Evolutionary conservation across 2,329 filamentous ascomycete genomes (phyloP).

Genomic region (Coniochaeta prunicola): DNA sequence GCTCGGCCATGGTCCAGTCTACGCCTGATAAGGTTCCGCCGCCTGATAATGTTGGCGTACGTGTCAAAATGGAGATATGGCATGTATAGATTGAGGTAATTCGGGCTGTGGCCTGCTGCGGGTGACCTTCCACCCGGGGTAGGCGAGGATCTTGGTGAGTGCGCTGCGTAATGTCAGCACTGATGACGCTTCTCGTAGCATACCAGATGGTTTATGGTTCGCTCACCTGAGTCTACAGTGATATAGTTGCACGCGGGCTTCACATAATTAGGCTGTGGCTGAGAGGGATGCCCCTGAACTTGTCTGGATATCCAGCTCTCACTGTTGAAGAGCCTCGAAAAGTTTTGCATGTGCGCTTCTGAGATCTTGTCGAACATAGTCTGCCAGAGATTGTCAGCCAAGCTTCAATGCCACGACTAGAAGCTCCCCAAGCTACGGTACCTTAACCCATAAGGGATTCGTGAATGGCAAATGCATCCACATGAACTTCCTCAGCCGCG

Average conservation of each 20-base stretch:
- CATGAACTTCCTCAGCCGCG: conserved; percentile 39
- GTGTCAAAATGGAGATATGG: conserved; percentile 60
- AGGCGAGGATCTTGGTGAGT: conserved; percentile 14
- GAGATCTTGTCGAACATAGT: conserved; percentile 33
- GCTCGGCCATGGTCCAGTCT: conserved; percentile 46
- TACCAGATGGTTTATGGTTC: no score
- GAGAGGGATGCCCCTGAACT: conserved; percentile 29
- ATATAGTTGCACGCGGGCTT: conserved; percentile 27
- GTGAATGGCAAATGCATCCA: conserved; percentile 53
- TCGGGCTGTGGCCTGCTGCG: conserved; percentile 7
- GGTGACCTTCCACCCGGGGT: conserved; percentile 4
- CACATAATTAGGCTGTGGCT: conserved; percentile 29
- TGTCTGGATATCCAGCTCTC: conserved; percentile 33
- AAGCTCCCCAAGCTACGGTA: conserved; percentile 18
- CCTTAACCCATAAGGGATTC: conserved; percentile 52
- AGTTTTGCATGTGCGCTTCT: conserved; percentile 30
- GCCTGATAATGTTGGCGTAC: conserved; percentile 48
- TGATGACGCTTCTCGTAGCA: neutral
- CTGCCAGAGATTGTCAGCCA: conserved; percentile 3
- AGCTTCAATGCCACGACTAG: conserved; percentile 9
- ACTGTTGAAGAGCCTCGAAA: conserved; percentile 29
- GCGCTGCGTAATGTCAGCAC: neutral
- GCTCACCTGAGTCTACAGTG: conserved; percentile 21
- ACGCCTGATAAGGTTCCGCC: conserved; percentile 46
- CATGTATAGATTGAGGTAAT: conserved; percentile 42